Conservation (phyloP, 176 grass and related monocot genomes). For the Saccharum officinarum region DNA sequence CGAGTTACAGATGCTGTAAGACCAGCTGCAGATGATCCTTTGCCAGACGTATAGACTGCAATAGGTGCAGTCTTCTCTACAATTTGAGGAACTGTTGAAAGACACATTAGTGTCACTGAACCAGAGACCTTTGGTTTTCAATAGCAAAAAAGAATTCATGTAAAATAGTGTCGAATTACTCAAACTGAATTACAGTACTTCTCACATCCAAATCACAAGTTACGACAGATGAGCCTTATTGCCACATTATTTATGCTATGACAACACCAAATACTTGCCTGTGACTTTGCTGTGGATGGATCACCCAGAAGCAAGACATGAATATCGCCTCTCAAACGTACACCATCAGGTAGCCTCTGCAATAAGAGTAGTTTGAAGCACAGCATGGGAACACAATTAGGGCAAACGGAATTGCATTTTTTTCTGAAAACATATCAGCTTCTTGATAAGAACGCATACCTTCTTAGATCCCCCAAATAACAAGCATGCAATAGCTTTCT, state of each 20-base stretch:
- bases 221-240: background rate
- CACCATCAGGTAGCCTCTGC: conserved; percentile 90
- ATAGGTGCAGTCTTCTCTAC: conserved; percentile 96
- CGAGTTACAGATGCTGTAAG: conserved; percentile 92
- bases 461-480: conserved; percentile 90
- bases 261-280: conserved; percentile 49
- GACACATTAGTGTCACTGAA: background rate
- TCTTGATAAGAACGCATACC: conserved; percentile 35
- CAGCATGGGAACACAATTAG: background rate
- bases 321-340: conserved; percentile 86
- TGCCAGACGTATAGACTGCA: conserved; percentile 98
- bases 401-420: background rate
- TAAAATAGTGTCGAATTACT: background rate
- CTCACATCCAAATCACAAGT: background rate
- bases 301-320: conserved; percentile 96
- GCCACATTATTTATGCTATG: background rate
- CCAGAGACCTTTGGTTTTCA: background rate
- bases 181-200: background rate
- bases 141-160: background rate
- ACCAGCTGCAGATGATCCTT: conserved; percentile 97
- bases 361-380: no score
- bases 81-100: conserved; percentile 93
- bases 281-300: conserved; percentile 98
- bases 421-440: background rate
- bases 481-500: conserved; percentile 93